Evolutionary conservation across 2,329 filamentous ascomycete species (phyloP).

Genomic region (Gaeumannomyces sp.): DNA sequence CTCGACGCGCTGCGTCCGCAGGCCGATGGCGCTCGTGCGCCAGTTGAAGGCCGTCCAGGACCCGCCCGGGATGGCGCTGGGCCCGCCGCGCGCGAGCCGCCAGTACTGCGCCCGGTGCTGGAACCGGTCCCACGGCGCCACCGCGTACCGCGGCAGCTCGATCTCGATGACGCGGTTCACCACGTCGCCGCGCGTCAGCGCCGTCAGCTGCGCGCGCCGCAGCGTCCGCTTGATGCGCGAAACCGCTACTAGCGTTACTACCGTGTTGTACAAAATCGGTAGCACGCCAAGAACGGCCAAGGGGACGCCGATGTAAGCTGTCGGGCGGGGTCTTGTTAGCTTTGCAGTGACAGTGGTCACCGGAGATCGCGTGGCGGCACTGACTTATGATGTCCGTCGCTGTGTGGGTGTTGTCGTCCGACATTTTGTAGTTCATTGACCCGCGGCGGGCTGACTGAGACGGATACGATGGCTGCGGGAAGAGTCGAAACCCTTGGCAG

Average conservation of each 20-base stretch:
- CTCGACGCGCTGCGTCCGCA: slow-evolving; percentile 56
- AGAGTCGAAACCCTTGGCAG: too few relatives aligned
- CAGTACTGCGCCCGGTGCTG: slow-evolving; percentile 51
- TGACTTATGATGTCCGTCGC: too few relatives aligned
- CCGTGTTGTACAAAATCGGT: slow-evolving; percentile 61
- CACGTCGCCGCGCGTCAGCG: slow-evolving; percentile 56
- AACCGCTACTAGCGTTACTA: slow-evolving; percentile 52
- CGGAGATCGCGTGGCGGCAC: background rate
- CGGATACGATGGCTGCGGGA: too few relatives aligned
- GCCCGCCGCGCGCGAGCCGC: slow-evolving; percentile 39
- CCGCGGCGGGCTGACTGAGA: too few relatives aligned
- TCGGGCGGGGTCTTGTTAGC: slow-evolving; percentile 26
- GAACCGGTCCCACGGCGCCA: slow-evolving; percentile 53
- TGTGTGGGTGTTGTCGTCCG: too few relatives aligned
- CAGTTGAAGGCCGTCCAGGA: slow-evolving; percentile 62
- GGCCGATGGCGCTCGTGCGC: slow-evolving; percentile 55
- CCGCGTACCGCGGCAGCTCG: slow-evolving; percentile 58
- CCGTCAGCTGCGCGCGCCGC: slow-evolving; percentile 47
- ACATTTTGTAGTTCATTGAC: too few relatives aligned
- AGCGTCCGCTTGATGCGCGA: slow-evolving; percentile 56
- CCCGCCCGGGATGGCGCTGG: slow-evolving; percentile 51
- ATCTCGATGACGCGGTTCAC: slow-evolving; percentile 62
- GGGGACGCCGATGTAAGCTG: slow-evolving; percentile 27
- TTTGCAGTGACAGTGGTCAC: slow-evolving; percentile 6
- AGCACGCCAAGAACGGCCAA: slow-evolving; percentile 39